Conservation (phyloP, 805 yeast genomes). For the Metschnikowia orientalis region DNA sequence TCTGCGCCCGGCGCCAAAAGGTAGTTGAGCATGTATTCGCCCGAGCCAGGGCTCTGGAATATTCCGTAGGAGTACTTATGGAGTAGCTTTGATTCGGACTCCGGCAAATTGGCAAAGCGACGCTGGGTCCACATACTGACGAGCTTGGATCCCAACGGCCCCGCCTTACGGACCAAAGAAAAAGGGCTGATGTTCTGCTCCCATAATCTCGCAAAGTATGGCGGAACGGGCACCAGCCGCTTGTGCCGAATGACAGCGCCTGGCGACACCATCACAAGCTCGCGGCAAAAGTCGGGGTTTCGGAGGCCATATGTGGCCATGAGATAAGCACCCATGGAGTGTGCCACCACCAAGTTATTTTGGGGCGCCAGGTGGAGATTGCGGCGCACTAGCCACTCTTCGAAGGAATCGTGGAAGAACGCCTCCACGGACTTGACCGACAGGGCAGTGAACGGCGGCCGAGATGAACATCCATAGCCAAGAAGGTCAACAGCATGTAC, state of each 20-base stretch:
- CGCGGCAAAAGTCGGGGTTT: constrained; percentile 55
- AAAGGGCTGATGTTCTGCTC: constrained; percentile 85
- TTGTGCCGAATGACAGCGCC: constrained; percentile 69
- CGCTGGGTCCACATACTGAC: constrained; percentile 89
- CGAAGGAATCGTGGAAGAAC: constrained; percentile 63
- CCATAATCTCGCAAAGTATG: constrained; percentile 81
- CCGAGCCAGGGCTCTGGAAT: constrained; percentile 84
- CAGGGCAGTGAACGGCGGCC: constrained; percentile 54
- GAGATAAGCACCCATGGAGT: constrained; percentile 89
- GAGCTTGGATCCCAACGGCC: constrained; percentile 78
- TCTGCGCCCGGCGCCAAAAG: constrained; percentile 87
- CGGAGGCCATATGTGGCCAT: constrained; percentile 62
- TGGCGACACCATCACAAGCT: constrained; percentile 79
- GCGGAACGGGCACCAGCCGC: constrained; percentile 50
- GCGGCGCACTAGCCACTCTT: constrained; percentile 55
- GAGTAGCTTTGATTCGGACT: constrained; percentile 45
- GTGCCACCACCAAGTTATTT: constrained; percentile 66
- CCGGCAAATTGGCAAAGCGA: constrained; percentile 60
- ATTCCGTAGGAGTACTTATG: constrained; percentile 81
- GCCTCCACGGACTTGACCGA: constrained; percentile 50
- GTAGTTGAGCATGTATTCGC: constrained; percentile 86
- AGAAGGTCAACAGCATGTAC: constrained; percentile 82
- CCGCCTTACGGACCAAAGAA: constrained; percentile 66
- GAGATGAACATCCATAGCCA: constrained; percentile 86
- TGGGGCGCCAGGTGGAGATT: constrained; percentile 31